phyloP scores from a whole-genome alignment of 2,329 filamentous ascomycete species.

The Remersonia thermophila region DNA sequence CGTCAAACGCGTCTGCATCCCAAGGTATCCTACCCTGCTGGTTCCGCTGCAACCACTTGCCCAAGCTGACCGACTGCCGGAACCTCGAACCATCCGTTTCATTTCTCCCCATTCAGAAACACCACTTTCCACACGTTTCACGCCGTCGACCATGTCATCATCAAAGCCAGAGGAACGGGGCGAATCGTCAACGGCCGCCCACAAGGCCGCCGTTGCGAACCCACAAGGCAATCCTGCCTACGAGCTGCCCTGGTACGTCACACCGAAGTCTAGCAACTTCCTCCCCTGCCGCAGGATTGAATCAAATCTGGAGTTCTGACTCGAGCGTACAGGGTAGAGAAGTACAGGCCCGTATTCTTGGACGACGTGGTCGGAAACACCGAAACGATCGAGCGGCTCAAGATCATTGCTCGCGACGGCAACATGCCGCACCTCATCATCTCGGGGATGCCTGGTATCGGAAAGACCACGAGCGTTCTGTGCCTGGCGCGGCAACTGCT shows the following conservation, averaged over 20 bases:
- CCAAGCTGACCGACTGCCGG: no score
- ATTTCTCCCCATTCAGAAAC: no score
- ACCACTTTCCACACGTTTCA: no score
- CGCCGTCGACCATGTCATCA: not conserved
- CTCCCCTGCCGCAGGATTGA: no score
- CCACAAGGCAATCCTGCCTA: conserved; percentile 46
- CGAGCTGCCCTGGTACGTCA: conserved; percentile 62
- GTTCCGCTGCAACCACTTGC: no score
- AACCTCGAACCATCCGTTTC: no score
- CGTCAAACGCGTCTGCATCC: no score
- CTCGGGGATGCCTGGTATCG: conserved; percentile 97
- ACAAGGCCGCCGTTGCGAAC: conserved; percentile 40
- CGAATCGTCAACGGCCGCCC: conserved; percentile 48
- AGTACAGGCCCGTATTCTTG: conserved; percentile 88
- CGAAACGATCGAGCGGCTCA: conserved; percentile 91
- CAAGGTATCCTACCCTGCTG: not conserved
- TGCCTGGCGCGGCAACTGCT: conserved; percentile 86
- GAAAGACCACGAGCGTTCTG: conserved; percentile 91
- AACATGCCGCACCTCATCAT: conserved; percentile 99
- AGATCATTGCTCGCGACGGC: conserved; percentile 95
- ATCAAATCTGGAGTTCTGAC: no score
- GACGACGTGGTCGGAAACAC: conserved; percentile 97
- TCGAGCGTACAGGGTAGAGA: conserved; percentile 66
- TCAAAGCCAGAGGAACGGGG: conserved; percentile 39
- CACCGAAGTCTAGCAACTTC: no score